phyloP scores from a whole-genome alignment of 2,329 filamentous ascomycete genomes.

The Fusarium udum region DNA sequence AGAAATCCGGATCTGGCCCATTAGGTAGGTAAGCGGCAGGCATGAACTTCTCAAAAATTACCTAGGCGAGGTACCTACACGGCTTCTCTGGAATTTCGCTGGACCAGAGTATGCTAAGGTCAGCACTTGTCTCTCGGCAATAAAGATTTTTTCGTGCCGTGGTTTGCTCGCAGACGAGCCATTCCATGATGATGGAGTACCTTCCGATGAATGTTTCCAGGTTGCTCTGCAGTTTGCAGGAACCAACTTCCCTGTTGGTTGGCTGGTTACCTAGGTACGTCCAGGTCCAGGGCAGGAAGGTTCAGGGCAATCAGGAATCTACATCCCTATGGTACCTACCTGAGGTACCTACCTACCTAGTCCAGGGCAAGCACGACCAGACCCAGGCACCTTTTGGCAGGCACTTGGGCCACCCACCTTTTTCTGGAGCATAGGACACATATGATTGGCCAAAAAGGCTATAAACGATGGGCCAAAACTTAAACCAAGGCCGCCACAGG shows the following conservation, averaged over 20 bases:
- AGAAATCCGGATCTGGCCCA: slow-evolving; percentile 14
- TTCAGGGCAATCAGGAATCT: slow-evolving; percentile 14
- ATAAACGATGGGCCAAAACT: slow-evolving; percentile 21
- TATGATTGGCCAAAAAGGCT: slow-evolving; percentile 6
- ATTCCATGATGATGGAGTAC: not conserved
- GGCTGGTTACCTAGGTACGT: not conserved
- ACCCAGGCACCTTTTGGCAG: slow-evolving; percentile 27
- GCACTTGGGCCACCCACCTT: slow-evolving; percentile 33
- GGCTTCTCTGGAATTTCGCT: slow-evolving; percentile 1
- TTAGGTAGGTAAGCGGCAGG: not conserved
- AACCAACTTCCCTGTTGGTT: slow-evolving; percentile 6
- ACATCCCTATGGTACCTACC: not conserved
- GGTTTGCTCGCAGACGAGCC: not conserved
- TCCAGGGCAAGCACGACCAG: not conserved
- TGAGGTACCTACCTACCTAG: not conserved
- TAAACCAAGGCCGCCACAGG: slow-evolving; percentile 3
- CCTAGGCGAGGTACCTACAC: not conserved
- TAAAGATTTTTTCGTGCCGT: slow-evolving; percentile 3
- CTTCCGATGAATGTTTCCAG: not conserved
- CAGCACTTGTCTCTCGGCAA: slow-evolving; percentile 11
- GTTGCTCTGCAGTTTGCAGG: slow-evolving; percentile 8
- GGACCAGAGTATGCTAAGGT: not conserved
- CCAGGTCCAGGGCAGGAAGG: not conserved
- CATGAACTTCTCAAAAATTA: not conserved
- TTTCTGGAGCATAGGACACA: not conserved